Evolutionary conservation across 192 early-diverging fungal genomes (phyloP).

Genomic region (Podochytrium sp.): DNA sequence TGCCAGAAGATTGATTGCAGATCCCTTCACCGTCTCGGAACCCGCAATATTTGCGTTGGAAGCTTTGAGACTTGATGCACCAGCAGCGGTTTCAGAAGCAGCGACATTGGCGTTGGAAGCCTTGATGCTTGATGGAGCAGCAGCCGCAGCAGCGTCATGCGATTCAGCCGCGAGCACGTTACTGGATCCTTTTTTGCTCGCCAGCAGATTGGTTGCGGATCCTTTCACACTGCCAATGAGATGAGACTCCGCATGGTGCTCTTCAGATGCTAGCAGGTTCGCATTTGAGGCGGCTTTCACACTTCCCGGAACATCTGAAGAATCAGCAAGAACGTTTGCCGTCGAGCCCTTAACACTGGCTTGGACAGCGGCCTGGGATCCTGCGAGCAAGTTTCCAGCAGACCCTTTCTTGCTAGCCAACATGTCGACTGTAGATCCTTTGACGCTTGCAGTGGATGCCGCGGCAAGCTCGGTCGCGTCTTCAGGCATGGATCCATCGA

Average conservation of each 20-base stretch:
- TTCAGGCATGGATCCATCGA: neutral
- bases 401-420: no score
- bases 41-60: no score
- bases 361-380: neutral
- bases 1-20: neutral
- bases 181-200: neutral
- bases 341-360: neutral
- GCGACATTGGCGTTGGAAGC: neutral
- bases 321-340: neutral
- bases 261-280: neutral
- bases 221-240: conserved; percentile 2
- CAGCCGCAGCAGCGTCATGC: no score
- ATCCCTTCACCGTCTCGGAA: conserved; percentile 20
- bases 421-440: no score
- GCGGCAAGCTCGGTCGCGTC: neutral
- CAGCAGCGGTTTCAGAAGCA: no score
- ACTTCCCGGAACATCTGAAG: neutral
- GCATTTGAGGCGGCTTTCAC: neutral
- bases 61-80: no score
- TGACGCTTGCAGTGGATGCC: no score
- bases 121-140: neutral
- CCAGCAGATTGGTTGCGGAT: neutral
- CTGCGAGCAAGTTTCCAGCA: neutral
- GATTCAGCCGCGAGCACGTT: no score
- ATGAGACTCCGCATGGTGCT: neutral